Evolutionary conservation across 352 stramenopile genomes (phyloP), one percentile per base, ranked within the genome.

Genomic region (Phytopythium oedochilum): DNA sequence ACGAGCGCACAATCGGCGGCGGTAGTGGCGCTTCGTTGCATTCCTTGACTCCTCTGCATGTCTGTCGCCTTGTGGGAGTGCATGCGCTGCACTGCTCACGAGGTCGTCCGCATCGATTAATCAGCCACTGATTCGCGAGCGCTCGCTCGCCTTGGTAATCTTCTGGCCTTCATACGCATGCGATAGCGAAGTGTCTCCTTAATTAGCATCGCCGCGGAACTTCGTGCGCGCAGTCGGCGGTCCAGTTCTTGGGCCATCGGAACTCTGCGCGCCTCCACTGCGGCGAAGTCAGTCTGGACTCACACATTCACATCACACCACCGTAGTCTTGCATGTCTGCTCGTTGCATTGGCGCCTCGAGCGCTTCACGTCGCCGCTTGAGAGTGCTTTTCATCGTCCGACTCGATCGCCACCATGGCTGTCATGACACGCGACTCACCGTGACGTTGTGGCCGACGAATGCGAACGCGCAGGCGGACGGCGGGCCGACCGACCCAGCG

Each of bases 161-260:
- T 89, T 75, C 58, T 88, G 83, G 83, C 83, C 80, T 93, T 93
- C 83, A 93, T 93, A 89, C 77, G 78, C 51, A 88, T 93, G 83
- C 83, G 71, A 93, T 39, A 93, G 66, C 26, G 35, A 83, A 83
- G 75, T 73, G 81, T 68, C 73, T 91, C 78, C 75, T 88, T 83
- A 77, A 92, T 93, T 93, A 91, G 80, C 83, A 83, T 86, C 69
- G 76, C 53, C 74, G 59, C 47, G 45, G 36, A 22, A 53, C 31
- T 44, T 59, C 38, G 68, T 65, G 63, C 76, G 77, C 76, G 75
- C 64, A 77, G 70, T 79, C 61, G 67, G 58, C 64, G 69, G 78
- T 60, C 71, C 80, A 91, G 80, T 93, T 91, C 80, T 93, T 91
- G 83, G 66, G 74, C 71, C 69, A 71, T 70, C 71, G 73, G 57